Percentiles rank a stretch among this genome's conserved stretches.
These are phyloP conservation scores for Taxawa tesnikishii DNA, from an alignment of 2,329 filamentous ascomycete species.

Conservation along the genomic window DNA sequence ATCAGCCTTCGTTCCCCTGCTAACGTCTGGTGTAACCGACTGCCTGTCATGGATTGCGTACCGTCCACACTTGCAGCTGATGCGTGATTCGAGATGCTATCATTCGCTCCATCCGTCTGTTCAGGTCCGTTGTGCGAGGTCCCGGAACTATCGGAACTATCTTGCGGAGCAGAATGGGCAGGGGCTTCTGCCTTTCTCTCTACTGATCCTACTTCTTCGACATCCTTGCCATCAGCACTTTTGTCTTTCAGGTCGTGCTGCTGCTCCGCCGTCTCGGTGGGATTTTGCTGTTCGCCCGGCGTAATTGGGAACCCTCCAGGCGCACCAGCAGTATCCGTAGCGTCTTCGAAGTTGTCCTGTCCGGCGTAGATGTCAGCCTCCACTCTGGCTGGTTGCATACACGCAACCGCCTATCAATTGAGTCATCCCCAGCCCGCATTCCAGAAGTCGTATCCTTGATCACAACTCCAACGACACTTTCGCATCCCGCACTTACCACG, in stretches of 20 bases:
- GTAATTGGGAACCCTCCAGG: conserved; percentile 11
- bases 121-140: conserved; percentile 2
- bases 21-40: conserved; percentile 1
- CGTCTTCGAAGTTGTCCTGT: conserved; percentile 76
- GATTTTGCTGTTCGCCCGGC: conserved; percentile 2
- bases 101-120: conserved; percentile 9
- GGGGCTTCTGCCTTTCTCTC: conserved; percentile 37
- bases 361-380: neutral
- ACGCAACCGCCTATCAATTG: conserved; percentile 3
- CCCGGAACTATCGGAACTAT: conserved; percentile 45
- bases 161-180: conserved; percentile 38
- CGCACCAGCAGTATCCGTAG: conserved; percentile 42
- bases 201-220: conserved; percentile 11
- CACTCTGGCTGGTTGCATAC: neutral
- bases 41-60: conserved; percentile 9
- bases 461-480: neutral
- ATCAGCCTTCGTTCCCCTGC: neutral
- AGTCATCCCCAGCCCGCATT: neutral
- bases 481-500: conserved; percentile 4
- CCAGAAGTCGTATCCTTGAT: neutral
- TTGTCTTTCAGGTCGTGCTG: conserved; percentile 11
- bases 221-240: conserved; percentile 16
- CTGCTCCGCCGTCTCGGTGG: conserved; percentile 7
- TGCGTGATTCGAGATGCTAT: conserved; percentile 9
- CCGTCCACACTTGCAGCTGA: conserved; percentile 13